A percentile compares a stretch with the other conserved stretches of the same genome.
Evolutionary conservation across 2,329 filamentous ascomycete genomes (phyloP).

Genomic region (Diplodia mutila): DNA sequence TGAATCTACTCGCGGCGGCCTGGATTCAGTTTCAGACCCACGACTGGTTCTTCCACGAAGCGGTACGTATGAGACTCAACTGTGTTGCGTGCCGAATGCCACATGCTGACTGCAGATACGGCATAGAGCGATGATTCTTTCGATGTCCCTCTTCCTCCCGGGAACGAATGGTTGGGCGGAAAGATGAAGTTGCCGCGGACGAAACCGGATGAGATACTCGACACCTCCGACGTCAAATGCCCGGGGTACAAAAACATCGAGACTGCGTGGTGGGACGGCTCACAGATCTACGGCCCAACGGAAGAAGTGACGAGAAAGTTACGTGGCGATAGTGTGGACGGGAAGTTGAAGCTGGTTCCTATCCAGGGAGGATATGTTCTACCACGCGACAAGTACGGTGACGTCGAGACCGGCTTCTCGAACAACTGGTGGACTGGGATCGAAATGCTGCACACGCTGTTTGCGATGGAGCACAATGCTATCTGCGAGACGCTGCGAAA

Average conservation of each 20-base stretch:
- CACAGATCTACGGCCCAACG: constrained; percentile 52
- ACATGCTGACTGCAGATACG: too few species aligned
- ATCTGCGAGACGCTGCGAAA: constrained; percentile 47
- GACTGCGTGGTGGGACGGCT: constrained; percentile 54
- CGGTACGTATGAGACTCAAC: constrained; percentile 21
- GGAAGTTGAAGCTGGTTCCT: constrained; percentile 45
- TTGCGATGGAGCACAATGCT: constrained; percentile 53
- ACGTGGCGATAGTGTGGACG: constrained; percentile 42
- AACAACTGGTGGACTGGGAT: constrained; percentile 55
- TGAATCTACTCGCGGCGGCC: constrained; percentile 53
- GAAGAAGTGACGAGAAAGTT: constrained; percentile 44
- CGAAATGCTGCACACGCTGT: constrained; percentile 53
- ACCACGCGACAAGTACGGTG: constrained; percentile 45
- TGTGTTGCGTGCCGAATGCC: too few species aligned
- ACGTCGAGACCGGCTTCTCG: constrained; percentile 48
- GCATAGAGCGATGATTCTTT: not conserved
- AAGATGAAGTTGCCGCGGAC: constrained; percentile 46
- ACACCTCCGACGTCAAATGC: constrained; percentile 42
- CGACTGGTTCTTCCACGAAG: constrained; percentile 46
- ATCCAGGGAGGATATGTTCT: constrained; percentile 42
- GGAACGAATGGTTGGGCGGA: constrained; percentile 41
- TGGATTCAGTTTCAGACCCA: constrained; percentile 57
- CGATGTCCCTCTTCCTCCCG: constrained; percentile 34
- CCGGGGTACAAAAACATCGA: constrained; percentile 50
- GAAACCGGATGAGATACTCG: constrained; percentile 40